Base-by-base conservation (phyloP, 2,329 filamentous ascomycete species). In the Cercospora janseana region DNA sequence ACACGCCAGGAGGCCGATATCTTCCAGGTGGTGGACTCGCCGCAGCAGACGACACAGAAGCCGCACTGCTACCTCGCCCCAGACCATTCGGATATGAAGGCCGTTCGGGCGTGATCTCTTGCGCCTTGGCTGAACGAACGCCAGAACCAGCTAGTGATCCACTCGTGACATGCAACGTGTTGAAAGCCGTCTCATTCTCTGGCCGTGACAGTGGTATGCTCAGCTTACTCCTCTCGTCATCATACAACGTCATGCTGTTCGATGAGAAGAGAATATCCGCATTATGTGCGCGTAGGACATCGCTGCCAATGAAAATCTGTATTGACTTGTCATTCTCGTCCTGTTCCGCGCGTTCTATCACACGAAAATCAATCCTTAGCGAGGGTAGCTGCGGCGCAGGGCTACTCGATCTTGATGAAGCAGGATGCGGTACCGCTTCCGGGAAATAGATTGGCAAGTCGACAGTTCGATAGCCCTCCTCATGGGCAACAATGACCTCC, bases 181-280 rank as follows among this genome's bases (percentile, higher is more conserved):
- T 93, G 73, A 94, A 97, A 0, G 82, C 72, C 3, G 75, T 77
- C 49, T 95, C 89, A 61, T 95, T 86, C 68, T 97, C 93, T 0
- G 93, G 93, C 21, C 93, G 83, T 31, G 95, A 90, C 59, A 98
- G 86, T 2, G 93, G 93, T 26, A 98, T 85, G 12, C 88, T 90
- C 9, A 97, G 75, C 63, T 92, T 93, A 66, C 87, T 89, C 37
- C 86, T 81, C 51, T 95, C 88, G 64, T 89, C 87, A 60, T 94
- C 88, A 60, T 90, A 91, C 21, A 97, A 75, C 0, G 87, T 86
- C 75, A 98, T 82, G 57, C 86, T 86, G 64, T 95, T 95, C 58
- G 91, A 88, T 0, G 93, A 97, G 62, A 98, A 88, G 16, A 97
- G 73, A 8, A 98, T 79, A 66, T 97, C 93, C 18, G 89, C 92